A percentile compares a stretch with the other conserved stretches of the same genome.
Conservation (phyloP, 495 filamentous ascomycete genomes). For the Penicillium coffeae region DNA sequence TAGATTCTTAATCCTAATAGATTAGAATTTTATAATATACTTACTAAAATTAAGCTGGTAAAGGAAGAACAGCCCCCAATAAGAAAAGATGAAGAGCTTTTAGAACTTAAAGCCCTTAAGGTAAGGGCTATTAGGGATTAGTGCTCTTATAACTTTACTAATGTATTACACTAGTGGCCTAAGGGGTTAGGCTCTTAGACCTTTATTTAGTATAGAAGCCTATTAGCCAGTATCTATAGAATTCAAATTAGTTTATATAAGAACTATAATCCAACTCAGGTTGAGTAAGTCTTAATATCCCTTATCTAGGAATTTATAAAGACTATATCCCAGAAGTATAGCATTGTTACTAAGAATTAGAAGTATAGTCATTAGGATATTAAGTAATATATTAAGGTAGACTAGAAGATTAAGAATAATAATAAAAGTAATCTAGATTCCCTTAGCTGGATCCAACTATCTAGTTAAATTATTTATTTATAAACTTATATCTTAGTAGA, state of each 20-base stretch:
- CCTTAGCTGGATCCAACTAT: slow-evolving; percentile 6
- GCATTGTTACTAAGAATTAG: slow-evolving; percentile 12
- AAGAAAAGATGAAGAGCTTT: not conserved
- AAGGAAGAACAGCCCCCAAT: not conserved
- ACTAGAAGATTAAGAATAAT: slow-evolving; percentile 23
- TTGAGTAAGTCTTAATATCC: slow-evolving; percentile 11
- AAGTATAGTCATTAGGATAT: slow-evolving; percentile 15
- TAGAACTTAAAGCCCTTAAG: slow-evolving; percentile 8
- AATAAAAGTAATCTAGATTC: slow-evolving; percentile 12
- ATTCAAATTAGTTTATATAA: slow-evolving; percentile 17
- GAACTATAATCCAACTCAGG: slow-evolving; percentile 10
- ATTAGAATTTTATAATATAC: no score
- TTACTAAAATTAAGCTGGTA: not conserved
- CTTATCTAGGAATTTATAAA: slow-evolving; percentile 2
- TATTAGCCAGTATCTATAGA: slow-evolving; percentile 11
- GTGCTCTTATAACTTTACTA: slow-evolving; percentile 29
- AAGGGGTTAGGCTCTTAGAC: slow-evolving; percentile 18
- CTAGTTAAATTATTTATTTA: slow-evolving; percentile 14
- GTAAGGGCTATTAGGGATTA: slow-evolving; percentile 6
- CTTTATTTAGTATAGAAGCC: slow-evolving; percentile 17
- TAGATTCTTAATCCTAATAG: no score
- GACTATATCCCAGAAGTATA: slow-evolving; percentile 4
- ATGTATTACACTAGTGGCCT: slow-evolving; percentile 47
- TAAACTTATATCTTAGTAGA: slow-evolving; percentile 18
- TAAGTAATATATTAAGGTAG: slow-evolving; percentile 14